A percentile compares a stretch with the other conserved stretches of the same genome.
These are phyloP conservation scores for Apiotrichum sp. DNA, from an alignment of 1,284 basidiomycete species.

Conservation along the genomic window DNA sequence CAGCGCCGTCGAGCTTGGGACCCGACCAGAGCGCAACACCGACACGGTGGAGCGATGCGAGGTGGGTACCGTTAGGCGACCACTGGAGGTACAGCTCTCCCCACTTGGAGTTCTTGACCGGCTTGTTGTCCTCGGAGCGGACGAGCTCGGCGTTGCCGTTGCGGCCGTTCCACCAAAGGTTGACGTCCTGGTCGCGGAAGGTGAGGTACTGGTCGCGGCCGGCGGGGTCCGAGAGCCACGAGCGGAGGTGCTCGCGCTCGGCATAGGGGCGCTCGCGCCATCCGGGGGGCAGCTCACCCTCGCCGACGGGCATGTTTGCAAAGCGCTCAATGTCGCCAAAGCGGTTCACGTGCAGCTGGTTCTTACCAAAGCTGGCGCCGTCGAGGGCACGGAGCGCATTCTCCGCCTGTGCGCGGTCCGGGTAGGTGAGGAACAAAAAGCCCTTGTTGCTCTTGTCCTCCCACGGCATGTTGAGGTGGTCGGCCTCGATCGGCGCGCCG, in stretches of 20 bases:
- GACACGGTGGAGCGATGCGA: slow-evolving; percentile 90
- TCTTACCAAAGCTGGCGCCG: slow-evolving; percentile 81
- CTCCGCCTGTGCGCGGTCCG: slow-evolving; percentile 70
- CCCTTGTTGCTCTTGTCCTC: slow-evolving; percentile 75
- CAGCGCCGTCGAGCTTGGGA: slow-evolving; percentile 41
- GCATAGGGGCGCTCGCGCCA: slow-evolving; percentile 65
- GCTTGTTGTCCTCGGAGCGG: slow-evolving; percentile 51
- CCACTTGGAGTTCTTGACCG: slow-evolving; percentile 59
- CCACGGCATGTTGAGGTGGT: slow-evolving; percentile 78
- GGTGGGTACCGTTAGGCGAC: slow-evolving; percentile 92
- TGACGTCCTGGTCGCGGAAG: slow-evolving; percentile 85
- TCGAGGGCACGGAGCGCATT: slow-evolving; percentile 75
- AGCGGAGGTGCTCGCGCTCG: slow-evolving; percentile 87
- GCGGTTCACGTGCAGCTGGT: slow-evolving; percentile 82
- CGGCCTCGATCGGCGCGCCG: slow-evolving; percentile 67
- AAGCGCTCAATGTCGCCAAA: slow-evolving; percentile 91
- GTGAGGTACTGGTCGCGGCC: slow-evolving; percentile 96
- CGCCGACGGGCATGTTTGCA: slow-evolving; percentile 72
- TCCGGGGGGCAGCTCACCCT: slow-evolving; percentile 58
- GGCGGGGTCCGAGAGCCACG: slow-evolving; percentile 86
- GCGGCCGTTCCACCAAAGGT: slow-evolving; percentile 90
- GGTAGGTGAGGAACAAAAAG: slow-evolving; percentile 85
- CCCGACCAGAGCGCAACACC: slow-evolving; percentile 97
- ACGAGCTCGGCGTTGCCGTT: slow-evolving; percentile 79
- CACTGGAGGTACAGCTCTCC: slow-evolving; percentile 96